Base-by-base conservation (phyloP, 768 basidiomycete species). In the Tricholoma sp. region DNA sequence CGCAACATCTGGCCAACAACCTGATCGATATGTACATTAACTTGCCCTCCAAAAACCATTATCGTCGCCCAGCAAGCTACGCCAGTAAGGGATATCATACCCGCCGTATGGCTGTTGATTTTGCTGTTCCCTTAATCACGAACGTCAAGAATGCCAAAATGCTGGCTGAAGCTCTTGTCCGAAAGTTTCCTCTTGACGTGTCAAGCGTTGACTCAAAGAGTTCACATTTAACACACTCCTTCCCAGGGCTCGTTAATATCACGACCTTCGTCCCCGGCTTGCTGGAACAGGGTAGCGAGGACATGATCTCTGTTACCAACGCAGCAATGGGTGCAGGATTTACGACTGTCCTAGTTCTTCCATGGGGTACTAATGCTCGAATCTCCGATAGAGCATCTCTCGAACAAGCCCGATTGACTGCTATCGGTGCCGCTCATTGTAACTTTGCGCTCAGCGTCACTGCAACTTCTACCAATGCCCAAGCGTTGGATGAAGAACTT, bases 1-100 rank as follows among this genome's bases (percentile, higher is more conserved):
- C 92, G 4, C 94, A 97, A 71, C 97, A 99, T 76, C 76, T 99
- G 59, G 92, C 91, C 32, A 96, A 96, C 73, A 94, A 95, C 72
- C 77, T 97, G 64, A 99, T 99, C 69, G 97, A 99, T 74, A 91
- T 98, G 85, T 99, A 98, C 72, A 96, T 99, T 84, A 99, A 99
- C 72, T 77, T 99, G 63, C 97, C 97, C 2, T 98, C 96, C 39
- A 97, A 94, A 76, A 98, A 99, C 72, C 83, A 94, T 68, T 98
- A 92, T 73, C 89, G 97, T 57, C 89, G 97, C 18, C 97, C 97
- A 5, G 95, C 97, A 12, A 95, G 88, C 71, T 99, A 98, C 70
- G 84, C 94, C 53, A 97, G 94, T 71, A 95, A 97, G 69, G 97
- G 97, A 7, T 98, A 98, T 71, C 85, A 86, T 59, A 96, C 95